Base-by-base conservation (phyloP, 108 stramenopile species). In the Pinguiococcus pyrenoidosus region DNA sequence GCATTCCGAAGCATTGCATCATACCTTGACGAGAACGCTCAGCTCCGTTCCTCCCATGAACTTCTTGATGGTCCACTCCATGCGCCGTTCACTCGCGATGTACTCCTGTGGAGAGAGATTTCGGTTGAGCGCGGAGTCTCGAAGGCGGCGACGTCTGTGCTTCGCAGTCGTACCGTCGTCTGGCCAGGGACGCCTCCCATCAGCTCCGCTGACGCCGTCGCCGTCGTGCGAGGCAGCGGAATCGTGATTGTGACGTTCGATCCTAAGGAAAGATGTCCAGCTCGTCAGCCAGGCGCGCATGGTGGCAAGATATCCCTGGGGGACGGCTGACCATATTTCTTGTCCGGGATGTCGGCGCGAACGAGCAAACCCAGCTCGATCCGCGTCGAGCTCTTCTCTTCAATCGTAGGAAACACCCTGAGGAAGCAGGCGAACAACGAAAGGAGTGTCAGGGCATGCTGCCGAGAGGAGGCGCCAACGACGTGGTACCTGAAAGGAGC, bases 401-500 rank as follows among this genome's bases (percentile, higher is more conserved):
- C 92, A 53, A 99, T 79, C 29, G 78, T 68, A 1, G 93, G 96
- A 37, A 89, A 87, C 53, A 99, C 84, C 20, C 91, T n/a, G n/a
- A n/a, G n/a, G n/a, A n/a, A n/a, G n/a, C n/a, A n/a, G n/a, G n/a
- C n/a, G n/a, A n/a, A n/a, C n/a, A n/a, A n/a, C n/a, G n/a, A n/a
- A n/a, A n/a, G n/a, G n/a, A n/a, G n/a, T n/a, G n/a, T n/a, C n/a
- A n/a, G n/a, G n/a, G n/a, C n/a, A n/a, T n/a, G n/a, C n/a, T n/a
- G n/a, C n/a, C n/a, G n/a, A n/a, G n/a, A n/a, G n/a, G n/a, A n/a
- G n/a, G n/a, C n/a, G n/a, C n/a, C n/a, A n/a, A n/a, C n/a, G n/a
- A n/a, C n/a, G n/a, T n/a, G n/a, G n/a, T n/a, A n/a, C n/a, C n/a
- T 81, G 59, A 99, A 99, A 7, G 96, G 96, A 3, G 84, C 84